Evolutionary conservation across 1,139 yeast genomes (phyloP).

Genomic region (Candida tunisiensis): DNA sequence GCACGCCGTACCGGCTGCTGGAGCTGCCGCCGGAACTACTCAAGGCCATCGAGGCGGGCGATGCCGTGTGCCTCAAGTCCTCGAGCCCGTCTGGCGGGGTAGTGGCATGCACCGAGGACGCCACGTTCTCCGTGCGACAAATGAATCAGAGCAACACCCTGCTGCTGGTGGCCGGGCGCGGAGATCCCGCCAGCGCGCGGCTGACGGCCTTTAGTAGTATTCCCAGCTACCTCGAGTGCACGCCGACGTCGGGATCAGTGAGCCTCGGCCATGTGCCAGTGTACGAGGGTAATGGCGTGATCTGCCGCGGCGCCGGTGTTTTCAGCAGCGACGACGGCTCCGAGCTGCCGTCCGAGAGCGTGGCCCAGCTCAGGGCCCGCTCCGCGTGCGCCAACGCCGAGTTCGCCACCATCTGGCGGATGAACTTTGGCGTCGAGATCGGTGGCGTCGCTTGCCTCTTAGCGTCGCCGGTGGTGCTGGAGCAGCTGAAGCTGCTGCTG

Average conservation of each 20-base stretch:
- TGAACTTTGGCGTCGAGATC: slow-evolving; percentile 39
- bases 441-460: slow-evolving; percentile 24
- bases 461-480: too few relatives aligned
- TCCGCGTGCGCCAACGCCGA: slow-evolving; percentile 43
- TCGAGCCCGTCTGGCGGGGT: slow-evolving; percentile 26
- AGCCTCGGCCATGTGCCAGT: slow-evolving; percentile 30
- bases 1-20: slow-evolving; percentile 32
- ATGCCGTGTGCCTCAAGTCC: slow-evolving; percentile 31
- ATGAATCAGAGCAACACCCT: slow-evolving; percentile 81
- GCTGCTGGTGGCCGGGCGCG: slow-evolving; percentile 32
- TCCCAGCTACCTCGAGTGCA: slow-evolving; percentile 24
- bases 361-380: slow-evolving; percentile 25
- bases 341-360: slow-evolving; percentile 8
- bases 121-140: slow-evolving; percentile 54
- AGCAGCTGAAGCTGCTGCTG: too few relatives aligned
- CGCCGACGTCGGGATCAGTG: slow-evolving; percentile 13
- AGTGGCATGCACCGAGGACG: slow-evolving; percentile 41
- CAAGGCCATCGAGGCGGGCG: slow-evolving; percentile 22
- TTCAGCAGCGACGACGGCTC: slow-evolving; percentile 1
- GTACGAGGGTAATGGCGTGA: slow-evolving; percentile 24
- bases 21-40: slow-evolving; percentile 44
- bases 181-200: slow-evolving; percentile 7
- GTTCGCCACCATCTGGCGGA: slow-evolving; percentile 36
- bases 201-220: slow-evolving; percentile 25
- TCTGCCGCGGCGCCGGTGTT: neutral